Evolutionary conservation across 176 grass and related monocot genomes (phyloP).

Genomic region (Luzula sylvatica): DNA sequence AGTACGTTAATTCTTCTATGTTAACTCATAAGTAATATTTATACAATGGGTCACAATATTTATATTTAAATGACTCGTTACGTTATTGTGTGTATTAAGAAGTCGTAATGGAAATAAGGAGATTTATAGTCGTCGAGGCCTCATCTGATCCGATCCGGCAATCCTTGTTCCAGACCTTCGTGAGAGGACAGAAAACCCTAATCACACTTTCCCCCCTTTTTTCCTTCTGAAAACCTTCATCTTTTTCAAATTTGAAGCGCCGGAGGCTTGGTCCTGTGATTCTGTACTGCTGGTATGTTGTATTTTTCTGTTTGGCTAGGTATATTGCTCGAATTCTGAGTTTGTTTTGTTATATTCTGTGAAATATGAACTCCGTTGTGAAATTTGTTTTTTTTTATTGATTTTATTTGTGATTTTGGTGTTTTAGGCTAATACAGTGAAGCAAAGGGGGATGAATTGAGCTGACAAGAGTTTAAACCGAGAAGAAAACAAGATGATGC

Average conservation of each 20-base stretch:
- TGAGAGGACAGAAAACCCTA: constrained; percentile 16
- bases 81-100: neutral
- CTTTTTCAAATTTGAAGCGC: neutral
- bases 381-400: neutral
- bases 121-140: neutral
- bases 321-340: neutral
- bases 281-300: neutral
- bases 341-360: no score
- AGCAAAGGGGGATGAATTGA: constrained; percentile 15
- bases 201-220: neutral
- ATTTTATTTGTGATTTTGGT: neutral
- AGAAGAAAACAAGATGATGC: constrained; percentile 12
- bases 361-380: no score
- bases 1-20: no score
- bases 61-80: neutral
- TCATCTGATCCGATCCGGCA: constrained; percentile 13
- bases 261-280: neutral
- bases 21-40: no score
- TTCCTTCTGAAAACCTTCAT: constrained; percentile 16
- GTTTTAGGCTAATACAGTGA: no score
- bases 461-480: neutral
- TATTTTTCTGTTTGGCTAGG: neutral
- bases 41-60: no score
- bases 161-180: neutral
- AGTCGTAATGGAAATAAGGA: neutral